Base-by-base conservation (phyloP, 768 basidiomycete genomes). In the Xerocomus spinulosus region DNA sequence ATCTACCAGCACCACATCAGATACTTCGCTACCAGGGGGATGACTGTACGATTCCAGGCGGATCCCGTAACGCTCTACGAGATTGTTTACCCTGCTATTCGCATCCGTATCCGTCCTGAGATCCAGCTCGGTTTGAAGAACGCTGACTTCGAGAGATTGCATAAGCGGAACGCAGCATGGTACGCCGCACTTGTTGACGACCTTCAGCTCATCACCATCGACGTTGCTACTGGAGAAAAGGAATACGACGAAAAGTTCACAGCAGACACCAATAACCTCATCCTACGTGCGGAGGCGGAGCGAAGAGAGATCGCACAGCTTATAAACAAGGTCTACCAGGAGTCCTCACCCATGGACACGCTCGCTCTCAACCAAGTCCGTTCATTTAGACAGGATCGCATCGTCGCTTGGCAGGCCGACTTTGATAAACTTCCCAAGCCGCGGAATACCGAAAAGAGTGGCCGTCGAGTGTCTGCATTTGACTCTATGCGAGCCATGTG, bases 331-430 rank as follows among this genome's bases (percentile, higher is more conserved):
- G 81, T 91, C 21, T 96, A 97, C 67, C 79, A 79, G 57, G 83
- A 91, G 49, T 86, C 92, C 0, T 58, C 79, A 1, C 81, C 91
- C 42, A 87, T 80, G 17, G 92, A 96, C 61, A 94, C 92, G 0
- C 77, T 95, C 35, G 88, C 85, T 30, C 76, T 94, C 42, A 97
- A 93, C 52, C 80, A 81, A 55, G 87, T 93, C 5, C 83, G 93
- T 40, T 82, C 87, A 1, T 83, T 83, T 50, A 77, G 93, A 38
- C 95, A 97, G 70, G 92, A 95, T 57, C 87, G 86, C 63, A 91
- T 95, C 39, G 91, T 95, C 14, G 89, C 87, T n/a, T 97, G 94
- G 90, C 93, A 99, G 66, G 80, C 80, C 52, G 92, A 97, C 61
- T 92, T 95, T 55, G 87, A 92, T 56, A 80, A 82, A 43, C 74